Evolutionary conservation across 768 basidiomycete genomes (phyloP).

Genomic region (Boletus rubescentipes): DNA sequence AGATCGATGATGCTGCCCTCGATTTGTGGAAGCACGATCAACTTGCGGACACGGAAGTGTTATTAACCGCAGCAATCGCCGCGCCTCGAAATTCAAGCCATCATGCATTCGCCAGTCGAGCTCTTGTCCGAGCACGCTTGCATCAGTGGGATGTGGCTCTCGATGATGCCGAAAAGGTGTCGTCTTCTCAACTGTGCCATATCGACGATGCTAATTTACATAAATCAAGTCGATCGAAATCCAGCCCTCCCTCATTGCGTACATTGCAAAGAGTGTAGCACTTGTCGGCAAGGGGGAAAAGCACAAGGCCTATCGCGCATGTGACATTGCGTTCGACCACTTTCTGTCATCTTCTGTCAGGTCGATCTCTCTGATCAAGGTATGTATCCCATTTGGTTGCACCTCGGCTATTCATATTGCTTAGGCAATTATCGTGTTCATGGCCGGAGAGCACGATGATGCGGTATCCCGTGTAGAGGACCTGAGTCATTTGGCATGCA

Average conservation of each 20-base stretch:
- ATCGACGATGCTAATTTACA: background rate
- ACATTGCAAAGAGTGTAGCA: background rate
- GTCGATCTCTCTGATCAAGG: slow-evolving; percentile 4
- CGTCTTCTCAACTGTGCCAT: background rate
- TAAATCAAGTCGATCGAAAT: slow-evolving; percentile 1
- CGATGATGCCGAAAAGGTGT: slow-evolving; percentile 4
- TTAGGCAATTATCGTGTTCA: background rate
- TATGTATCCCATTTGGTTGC: background rate
- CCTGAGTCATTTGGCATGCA: background rate
- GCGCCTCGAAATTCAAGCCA: background rate
- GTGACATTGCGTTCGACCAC: slow-evolving; percentile 5
- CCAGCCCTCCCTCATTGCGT: background rate
- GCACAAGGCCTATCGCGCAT: background rate
- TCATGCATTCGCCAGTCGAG: slow-evolving; percentile 1
- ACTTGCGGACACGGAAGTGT: background rate
- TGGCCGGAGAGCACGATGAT: background rate
- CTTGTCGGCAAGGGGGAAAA: background rate
- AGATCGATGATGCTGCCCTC: background rate
- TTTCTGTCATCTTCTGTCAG: background rate
- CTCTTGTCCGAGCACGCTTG: slow-evolving; percentile 4
- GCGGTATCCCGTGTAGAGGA: background rate
- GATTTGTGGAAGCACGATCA: background rate
- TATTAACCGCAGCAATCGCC: background rate
- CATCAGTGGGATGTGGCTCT: slow-evolving; percentile 1
- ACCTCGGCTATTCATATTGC: background rate